Conservation (phyloP, 1,139 yeast species). For the Kodamaea ohmeri region DNA sequence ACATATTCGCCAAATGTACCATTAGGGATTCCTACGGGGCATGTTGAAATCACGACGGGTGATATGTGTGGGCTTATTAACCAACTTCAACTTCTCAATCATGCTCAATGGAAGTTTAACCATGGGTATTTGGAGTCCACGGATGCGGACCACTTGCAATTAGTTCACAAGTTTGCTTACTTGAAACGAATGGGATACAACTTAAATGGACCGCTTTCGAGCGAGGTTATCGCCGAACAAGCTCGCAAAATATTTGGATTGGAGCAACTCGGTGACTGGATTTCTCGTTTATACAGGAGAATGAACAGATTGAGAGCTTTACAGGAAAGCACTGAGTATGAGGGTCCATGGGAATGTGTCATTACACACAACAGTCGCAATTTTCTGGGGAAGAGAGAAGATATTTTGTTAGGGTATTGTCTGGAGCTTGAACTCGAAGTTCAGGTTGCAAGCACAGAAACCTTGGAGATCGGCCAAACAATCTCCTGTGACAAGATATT, state of each 20-base stretch:
- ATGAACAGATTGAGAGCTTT: slow-evolving; percentile 28
- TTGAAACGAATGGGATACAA: slow-evolving; percentile 38
- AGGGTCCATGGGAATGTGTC: slow-evolving; percentile 23
- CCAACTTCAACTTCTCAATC: slow-evolving; percentile 38
- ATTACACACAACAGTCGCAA: slow-evolving; percentile 26
- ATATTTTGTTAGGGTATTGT: slow-evolving; percentile 37
- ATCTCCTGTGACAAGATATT: slow-evolving; percentile 40
- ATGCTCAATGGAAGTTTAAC: slow-evolving; percentile 20
- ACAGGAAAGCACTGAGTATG: slow-evolving; percentile 15
- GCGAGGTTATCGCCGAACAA: slow-evolving; percentile 18
- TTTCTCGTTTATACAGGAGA: slow-evolving; percentile 16
- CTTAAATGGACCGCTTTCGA: slow-evolving; percentile 31
- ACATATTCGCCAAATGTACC: slow-evolving; percentile 17
- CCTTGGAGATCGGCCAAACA: slow-evolving; percentile 5
- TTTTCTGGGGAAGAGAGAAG: slow-evolving; percentile 12
- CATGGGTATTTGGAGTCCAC: slow-evolving; percentile 9
- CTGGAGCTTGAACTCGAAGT: slow-evolving; percentile 46
- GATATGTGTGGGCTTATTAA: slow-evolving; percentile 31
- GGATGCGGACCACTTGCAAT: slow-evolving; percentile 12
- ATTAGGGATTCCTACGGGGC: slow-evolving; percentile 32
- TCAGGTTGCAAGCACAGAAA: slow-evolving; percentile 27
- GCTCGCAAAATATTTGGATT: slow-evolving; percentile 19
- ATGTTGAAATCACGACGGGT: slow-evolving; percentile 23
- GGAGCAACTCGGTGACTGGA: slow-evolving; percentile 12
- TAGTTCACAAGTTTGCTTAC: slow-evolving; percentile 20